These are phyloP conservation scores for Lachnellula arida DNA, from an alignment of 2,329 filamentous ascomycete species.

Conservation along the genomic window DNA sequence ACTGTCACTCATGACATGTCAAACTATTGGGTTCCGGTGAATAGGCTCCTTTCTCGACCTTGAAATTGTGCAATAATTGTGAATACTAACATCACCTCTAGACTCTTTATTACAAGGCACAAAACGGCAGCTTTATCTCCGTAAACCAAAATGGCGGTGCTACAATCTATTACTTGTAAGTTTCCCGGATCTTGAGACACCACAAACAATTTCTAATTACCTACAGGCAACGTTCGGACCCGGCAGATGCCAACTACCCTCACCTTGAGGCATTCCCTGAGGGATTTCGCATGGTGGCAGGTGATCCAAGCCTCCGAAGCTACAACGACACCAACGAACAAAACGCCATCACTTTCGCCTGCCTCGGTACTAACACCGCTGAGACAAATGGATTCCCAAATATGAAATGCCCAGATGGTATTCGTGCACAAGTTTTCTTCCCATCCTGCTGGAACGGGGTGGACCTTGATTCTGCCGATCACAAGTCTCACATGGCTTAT, in stretches of 20 bases:
- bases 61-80: not conserved
- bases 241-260: slow-evolving; percentile 34
- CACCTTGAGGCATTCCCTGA: slow-evolving; percentile 54
- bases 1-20: slow-evolving; percentile 54
- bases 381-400: slow-evolving; percentile 51
- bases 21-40: slow-evolving; percentile 62
- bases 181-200: slow-evolving; percentile 4
- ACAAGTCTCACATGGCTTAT: slow-evolving; percentile 53
- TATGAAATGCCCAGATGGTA: slow-evolving; percentile 47
- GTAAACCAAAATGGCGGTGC: slow-evolving; percentile 42
- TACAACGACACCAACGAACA: slow-evolving; percentile 42
- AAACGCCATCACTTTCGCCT: slow-evolving; percentile 51
- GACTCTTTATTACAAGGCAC: slow-evolving; percentile 47
- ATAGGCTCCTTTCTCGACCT: slow-evolving; percentile 39
- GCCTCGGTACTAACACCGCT: slow-evolving; percentile 42
- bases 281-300: slow-evolving; percentile 63
- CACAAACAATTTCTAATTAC: not conserved
- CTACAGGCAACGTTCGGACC: slow-evolving; percentile 38
- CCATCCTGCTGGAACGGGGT: slow-evolving; percentile 60
- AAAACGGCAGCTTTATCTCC: slow-evolving; percentile 51
- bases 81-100: not conserved
- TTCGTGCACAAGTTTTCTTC: slow-evolving; percentile 52
- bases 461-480: slow-evolving; percentile 49
- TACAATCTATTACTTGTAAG: slow-evolving; percentile 53
- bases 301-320: slow-evolving; percentile 49